Evolutionary conservation across 441 rosid genomes (phyloP), one percentile per base, ranked within the genome.

Genomic region (Eutrema salsugineum): DNA sequence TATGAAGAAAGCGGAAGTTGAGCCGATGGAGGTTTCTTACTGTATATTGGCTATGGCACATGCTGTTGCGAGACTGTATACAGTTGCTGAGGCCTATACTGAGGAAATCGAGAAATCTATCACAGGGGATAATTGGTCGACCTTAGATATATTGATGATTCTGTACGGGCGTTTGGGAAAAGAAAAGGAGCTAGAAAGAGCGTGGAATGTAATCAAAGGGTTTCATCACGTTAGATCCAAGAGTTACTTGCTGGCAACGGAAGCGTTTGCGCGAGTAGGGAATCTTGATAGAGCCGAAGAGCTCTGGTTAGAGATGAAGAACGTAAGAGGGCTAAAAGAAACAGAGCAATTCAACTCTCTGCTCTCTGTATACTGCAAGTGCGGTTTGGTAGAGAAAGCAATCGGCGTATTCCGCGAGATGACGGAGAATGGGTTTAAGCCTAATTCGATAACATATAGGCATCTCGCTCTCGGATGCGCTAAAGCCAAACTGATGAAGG

Each of bases 381-480:
- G 64, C 49, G 90, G 96, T 14, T 71, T 76, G 49, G 68, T 90
- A n/a, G 82, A 84, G 68, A 91, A 88, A 76, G 91, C 95, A 50
- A 78, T 88, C 5, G 69, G 72, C 11, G 71, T 87, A 61, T 87
- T 87, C 78, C 83, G 82, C 64, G 96, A 90, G 76, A 85, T 90
- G 87, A 81, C 78, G 11, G 50, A 14, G 6, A 76, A 66, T 6
- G 85, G 81, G 33, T 85, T 86, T 78, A 84, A 84, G 60, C 89
- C 98, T 1, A 91, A 94, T 77, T 85, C 91, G 53, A 94, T 91
- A 36, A 91, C 95, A 6, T 86, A 80, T 68, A 84, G 90, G 27
- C 90, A 87, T 85, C 90, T 94, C 50, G 92, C 97, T 58, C 71
- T 91, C n/a, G 99, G 94, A 62, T 94, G 97, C 76, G 82, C 84